Conservation (phyloP, 371 early-diverging fungal genomes). For the Mucor velutinosus region DNA sequence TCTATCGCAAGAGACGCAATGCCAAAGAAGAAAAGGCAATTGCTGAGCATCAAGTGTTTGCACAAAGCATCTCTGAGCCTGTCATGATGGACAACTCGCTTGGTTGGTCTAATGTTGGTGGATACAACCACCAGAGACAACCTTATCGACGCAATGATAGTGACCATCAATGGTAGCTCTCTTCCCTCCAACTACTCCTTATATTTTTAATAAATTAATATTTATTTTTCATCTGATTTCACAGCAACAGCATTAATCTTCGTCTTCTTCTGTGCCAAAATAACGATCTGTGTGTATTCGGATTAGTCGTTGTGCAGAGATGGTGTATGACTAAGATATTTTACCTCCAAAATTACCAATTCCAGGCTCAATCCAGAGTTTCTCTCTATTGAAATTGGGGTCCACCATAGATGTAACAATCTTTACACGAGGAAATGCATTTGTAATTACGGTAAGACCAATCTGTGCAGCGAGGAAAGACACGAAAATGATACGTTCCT, state of each 20-base stretch:
- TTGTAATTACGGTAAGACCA: conserved; percentile 73
- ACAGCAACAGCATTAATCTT: conserved; percentile 10
- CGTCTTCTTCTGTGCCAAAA: conserved; percentile 53
- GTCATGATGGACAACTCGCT: conserved; percentile 33
- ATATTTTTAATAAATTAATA: conserved; percentile 5
- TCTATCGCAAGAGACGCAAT: conserved; percentile 37
- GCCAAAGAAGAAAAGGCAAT: conserved; percentile 32
- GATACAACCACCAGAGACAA: neutral
- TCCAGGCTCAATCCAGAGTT: conserved; percentile 79
- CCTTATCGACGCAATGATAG: neutral
- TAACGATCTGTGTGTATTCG: conserved; percentile 41
- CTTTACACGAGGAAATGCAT: conserved; percentile 82
- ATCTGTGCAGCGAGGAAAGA: conserved; percentile 77
- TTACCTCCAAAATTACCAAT: conserved; percentile 86
- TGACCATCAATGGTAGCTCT: conserved; percentile 18
- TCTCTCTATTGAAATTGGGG: conserved; percentile 61
- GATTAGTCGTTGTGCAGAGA: no score
- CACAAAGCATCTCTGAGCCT: conserved; percentile 40
- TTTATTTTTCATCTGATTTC: neutral
- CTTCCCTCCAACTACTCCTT: neutral
- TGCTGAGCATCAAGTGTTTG: conserved; percentile 41
- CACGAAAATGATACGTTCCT: conserved; percentile 81
- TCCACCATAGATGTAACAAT: conserved; percentile 82
- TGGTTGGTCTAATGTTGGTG: conserved; percentile 19
- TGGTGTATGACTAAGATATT: neutral